Evolutionary conservation across 768 basidiomycete species (phyloP), one percentile per base, ranked within the genome.

Genomic region (Auricularia sp.): DNA sequence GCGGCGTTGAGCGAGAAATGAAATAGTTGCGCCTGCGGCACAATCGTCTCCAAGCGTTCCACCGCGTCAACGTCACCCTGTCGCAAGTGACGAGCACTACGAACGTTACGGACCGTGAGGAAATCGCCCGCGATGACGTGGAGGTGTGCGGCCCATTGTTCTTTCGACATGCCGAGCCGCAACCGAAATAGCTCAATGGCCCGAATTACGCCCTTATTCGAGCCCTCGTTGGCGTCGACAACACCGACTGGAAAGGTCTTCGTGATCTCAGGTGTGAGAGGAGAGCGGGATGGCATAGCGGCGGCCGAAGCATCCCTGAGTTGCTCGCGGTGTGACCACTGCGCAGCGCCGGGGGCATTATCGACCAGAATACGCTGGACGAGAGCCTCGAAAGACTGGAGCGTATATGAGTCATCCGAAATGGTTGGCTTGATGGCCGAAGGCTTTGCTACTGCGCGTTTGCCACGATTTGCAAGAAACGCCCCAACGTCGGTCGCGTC

Each of bases 181-280:
- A 72, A 66, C 24, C 69, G 69, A 56, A 75, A 68, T 3, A 36
- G 64, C 56, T 71, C 64, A 3, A 75, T 5, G 14, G 73, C 67
- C 1, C 72, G 62, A 3, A 75, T 62, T 2, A 71, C 62, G 1
- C 71, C 74, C 45, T 71, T 69, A 64, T 74, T 74, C 1, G 74
- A 75, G 3, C 74, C 74, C 64, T 74, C 74, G 62, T 74, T 70
- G 10, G 73, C 67, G 64, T 74, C 69, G 62, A 74, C 71, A 2
- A 73, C 70, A 8, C 73, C 70, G 29, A 75, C 67, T 3, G 72
- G 73, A 3, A 67, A 64, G 5, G 69, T 68, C 62, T 74, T 73
- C 3, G 69, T 70, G 62, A 73, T 70, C 54, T 66, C 39, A 3
- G 66, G 45, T 7, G n/a, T 2, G 16, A 75, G 63, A 3, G 74